These are phyloP conservation scores for Aspergillus bridgeri DNA, from an alignment of 495 filamentous ascomycete species.

Conservation along the genomic window DNA sequence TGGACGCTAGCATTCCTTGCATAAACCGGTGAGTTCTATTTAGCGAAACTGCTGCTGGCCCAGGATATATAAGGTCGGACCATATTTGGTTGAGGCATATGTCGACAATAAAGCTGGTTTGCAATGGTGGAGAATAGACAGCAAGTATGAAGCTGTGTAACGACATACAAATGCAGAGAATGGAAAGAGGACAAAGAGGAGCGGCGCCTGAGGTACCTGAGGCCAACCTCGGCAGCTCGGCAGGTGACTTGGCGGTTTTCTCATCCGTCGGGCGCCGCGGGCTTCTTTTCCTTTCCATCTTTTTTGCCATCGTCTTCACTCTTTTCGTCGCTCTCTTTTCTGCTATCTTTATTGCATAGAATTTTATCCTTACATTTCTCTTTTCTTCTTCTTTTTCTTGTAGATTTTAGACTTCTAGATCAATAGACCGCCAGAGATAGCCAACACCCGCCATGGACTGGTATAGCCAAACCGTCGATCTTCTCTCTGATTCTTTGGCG, in stretches of 20 bases:
- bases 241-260: not conserved
- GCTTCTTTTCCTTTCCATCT: not conserved
- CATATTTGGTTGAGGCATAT: too few species aligned
- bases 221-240: not conserved
- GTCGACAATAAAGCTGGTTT: not conserved
- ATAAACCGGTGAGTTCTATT: too few species aligned
- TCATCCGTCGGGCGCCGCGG: not conserved
- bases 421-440: not conserved
- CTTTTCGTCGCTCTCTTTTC: not conserved
- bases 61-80: too few species aligned
- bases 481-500: constrained; percentile 36
- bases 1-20: too few species aligned
- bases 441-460: constrained; percentile 27
- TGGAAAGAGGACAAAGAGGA: not conserved
- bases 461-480: constrained; percentile 38
- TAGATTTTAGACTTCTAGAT: constrained; percentile 2
- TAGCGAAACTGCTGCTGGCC: too few species aligned
- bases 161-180: not conserved
- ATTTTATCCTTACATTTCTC: not conserved
- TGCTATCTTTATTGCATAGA: not conserved
- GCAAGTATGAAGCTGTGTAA: not conserved
- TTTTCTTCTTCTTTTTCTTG: not conserved
- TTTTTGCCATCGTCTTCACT: not conserved
- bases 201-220: not conserved
- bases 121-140: not conserved